Evolutionary conservation across 345 rosid genomes (phyloP).

Genomic region (Eucalyptus pumila): DNA sequence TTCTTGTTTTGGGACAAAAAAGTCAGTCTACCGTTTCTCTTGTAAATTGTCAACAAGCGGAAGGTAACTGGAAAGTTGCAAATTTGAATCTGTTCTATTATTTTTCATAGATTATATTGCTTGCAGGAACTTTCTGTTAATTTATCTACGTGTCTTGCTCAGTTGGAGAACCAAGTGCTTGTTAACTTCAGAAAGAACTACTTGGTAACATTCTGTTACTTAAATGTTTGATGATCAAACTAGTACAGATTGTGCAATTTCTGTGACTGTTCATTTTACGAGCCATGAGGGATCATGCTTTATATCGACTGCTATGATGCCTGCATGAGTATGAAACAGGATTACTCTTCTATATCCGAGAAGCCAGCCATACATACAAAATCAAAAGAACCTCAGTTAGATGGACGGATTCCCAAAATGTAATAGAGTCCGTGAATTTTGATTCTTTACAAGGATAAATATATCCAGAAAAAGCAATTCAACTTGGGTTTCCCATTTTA

Average conservation of each 20-base stretch:
- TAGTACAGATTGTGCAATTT: not conserved
- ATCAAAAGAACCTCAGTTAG: not conserved
- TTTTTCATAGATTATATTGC: not conserved
- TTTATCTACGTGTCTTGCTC: not conserved
- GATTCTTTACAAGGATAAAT: not conserved
- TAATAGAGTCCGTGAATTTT: not conserved
- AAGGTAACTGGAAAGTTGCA: not conserved
- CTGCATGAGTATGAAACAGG: not conserved
- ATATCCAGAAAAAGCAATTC: not conserved
- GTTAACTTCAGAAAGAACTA: not conserved
- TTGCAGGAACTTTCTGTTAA: not conserved
- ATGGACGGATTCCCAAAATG: not conserved
- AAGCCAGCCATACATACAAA: not conserved
- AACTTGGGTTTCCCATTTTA: not conserved
- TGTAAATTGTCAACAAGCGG: not conserved
- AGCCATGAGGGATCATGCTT: not conserved
- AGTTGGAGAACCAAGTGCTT: not conserved
- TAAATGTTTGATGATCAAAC: not conserved
- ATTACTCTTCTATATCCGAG: not conserved
- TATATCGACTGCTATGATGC: not conserved
- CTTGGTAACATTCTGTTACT: not conserved
- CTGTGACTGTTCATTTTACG: not conserved
- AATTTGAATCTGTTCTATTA: not conserved
- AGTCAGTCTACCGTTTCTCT: not conserved
- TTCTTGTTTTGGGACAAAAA: not conserved